Conservation (phyloP, 2,329 filamentous ascomycete species). For the Ophiostoma australiae region DNA sequence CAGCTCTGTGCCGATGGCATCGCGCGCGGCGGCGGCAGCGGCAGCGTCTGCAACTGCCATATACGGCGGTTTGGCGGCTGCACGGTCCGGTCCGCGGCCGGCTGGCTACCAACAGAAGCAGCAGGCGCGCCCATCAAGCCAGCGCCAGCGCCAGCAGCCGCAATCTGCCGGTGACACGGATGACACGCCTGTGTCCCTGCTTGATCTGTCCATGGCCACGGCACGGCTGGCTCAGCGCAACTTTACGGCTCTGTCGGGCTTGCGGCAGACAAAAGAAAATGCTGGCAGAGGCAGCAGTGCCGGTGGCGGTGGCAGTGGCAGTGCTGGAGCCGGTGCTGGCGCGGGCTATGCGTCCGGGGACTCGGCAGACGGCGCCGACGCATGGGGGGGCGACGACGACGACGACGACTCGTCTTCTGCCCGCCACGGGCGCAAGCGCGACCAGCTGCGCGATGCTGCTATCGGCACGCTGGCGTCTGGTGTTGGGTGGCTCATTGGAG, state of each 20-base stretch:
- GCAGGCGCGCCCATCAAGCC: constrained; percentile 1
- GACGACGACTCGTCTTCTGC: constrained; percentile 13
- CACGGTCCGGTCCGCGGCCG: constrained; percentile 29
- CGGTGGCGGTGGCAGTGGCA: constrained; percentile 34
- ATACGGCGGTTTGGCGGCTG: constrained; percentile 25
- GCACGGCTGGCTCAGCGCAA: constrained; percentile 56
- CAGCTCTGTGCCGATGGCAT: constrained; percentile 20
- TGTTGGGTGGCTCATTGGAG: constrained; percentile 63
- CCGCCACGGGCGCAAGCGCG: constrained; percentile 58
- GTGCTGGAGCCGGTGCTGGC: background rate
- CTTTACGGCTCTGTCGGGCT: constrained; percentile 50
- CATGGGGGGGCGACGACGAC: constrained; percentile 23
- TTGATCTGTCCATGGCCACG: constrained; percentile 59
- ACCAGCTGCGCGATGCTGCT: constrained; percentile 62
- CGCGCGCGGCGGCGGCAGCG: constrained; percentile 20
- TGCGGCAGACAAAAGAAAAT: constrained; percentile 42
- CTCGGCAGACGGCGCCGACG: constrained; percentile 11
- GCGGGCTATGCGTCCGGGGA: constrained; percentile 24
- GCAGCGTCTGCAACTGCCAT: constrained; percentile 32
- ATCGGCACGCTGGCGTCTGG: constrained; percentile 63
- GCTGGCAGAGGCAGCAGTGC: constrained; percentile 25
- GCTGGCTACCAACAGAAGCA: constrained; percentile 14
- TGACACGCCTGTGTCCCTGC: constrained; percentile 60
- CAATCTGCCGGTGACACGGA: constrained; percentile 32
- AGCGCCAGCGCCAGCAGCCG: constrained; percentile 28